Evolutionary conservation across 768 basidiomycete genomes (phyloP).

Genomic region (Agrocybe praecox): DNA sequence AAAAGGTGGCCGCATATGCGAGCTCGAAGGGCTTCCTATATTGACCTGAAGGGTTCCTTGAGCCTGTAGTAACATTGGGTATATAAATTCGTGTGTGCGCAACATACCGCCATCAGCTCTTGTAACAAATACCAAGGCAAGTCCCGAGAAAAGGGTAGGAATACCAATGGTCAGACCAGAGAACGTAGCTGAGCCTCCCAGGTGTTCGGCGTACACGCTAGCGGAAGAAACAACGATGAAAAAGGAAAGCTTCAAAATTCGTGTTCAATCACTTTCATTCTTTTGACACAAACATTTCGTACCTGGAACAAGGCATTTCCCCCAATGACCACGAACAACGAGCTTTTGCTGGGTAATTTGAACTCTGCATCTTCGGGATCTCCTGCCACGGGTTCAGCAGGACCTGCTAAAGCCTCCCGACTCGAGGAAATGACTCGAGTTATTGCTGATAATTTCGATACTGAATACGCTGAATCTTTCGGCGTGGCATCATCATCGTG

Average conservation of each 20-base stretch:
- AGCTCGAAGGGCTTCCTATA: constrained; percentile 59
- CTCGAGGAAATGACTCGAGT: constrained; percentile 9
- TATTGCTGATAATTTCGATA: not conserved
- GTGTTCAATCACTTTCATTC: not conserved
- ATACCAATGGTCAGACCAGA: constrained; percentile 71
- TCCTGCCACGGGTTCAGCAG: not conserved
- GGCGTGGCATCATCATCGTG: not conserved
- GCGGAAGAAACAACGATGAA: constrained; percentile 73
- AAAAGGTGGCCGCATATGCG: constrained; percentile 50
- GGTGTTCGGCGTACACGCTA: constrained; percentile 58
- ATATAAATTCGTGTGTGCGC: not conserved
- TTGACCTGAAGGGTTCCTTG: constrained; percentile 38
- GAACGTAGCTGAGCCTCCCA: constrained; percentile 72
- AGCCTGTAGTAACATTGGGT: not conserved
- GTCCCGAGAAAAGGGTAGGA: constrained; percentile 61
- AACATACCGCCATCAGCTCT: constrained; percentile 55
- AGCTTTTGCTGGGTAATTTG: constrained; percentile 27
- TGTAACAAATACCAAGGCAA: constrained; percentile 58
- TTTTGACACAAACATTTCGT: not conserved
- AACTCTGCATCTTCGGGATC: constrained; percentile 21
- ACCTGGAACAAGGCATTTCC: constrained; percentile 33
- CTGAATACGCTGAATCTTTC: not conserved
- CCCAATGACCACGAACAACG: constrained; percentile 27
- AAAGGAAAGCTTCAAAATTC: constrained; percentile 53
- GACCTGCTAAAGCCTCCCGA: not conserved